Conservation (phyloP, 2,329 filamentous ascomycete species). For the Fusarium pseudonygamai region DNA sequence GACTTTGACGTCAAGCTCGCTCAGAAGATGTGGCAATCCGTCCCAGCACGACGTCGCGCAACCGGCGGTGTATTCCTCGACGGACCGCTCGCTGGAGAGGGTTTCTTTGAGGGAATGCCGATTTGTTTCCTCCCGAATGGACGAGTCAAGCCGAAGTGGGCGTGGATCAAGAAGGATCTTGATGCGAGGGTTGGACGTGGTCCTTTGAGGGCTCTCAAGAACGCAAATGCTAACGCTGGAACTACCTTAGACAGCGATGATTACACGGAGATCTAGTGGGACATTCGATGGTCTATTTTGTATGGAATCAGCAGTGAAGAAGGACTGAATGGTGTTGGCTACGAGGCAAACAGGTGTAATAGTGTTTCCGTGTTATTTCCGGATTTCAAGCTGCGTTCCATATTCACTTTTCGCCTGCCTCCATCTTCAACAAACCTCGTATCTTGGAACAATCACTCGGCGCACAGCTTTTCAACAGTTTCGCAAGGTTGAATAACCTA, state of each 20-base stretch:
- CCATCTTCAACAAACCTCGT: not conserved
- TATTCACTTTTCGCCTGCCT: fast-evolving
- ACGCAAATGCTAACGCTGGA: not conserved
- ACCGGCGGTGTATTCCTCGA: not conserved
- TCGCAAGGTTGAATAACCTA: fast-evolving
- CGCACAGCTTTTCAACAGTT: fast-evolving
- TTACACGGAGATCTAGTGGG: fast-evolving
- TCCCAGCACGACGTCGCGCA: conserved; percentile 9
- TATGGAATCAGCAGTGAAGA: no score
- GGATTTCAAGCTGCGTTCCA: not conserved
- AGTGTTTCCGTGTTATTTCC: not conserved
- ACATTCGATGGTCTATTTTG: not conserved
- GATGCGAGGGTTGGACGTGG: not conserved
- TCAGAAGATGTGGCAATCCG: conserved; percentile 13
- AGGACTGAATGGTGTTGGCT: not conserved
- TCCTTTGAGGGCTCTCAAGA: not conserved
- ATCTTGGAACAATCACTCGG: fast-evolving
- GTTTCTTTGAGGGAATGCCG: conserved; percentile 2
- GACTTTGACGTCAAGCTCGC: conserved; percentile 6
- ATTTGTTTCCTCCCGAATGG: not conserved
- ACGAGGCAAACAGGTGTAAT: fast-evolving
- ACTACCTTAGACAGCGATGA: fast-evolving
- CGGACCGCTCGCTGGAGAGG: conserved; percentile 12
- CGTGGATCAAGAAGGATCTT: conserved; percentile 16
- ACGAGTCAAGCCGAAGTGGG: not conserved